Evolutionary conservation across 2,329 filamentous ascomycete species (phyloP).

Genomic region (Penicillium sp.): DNA sequence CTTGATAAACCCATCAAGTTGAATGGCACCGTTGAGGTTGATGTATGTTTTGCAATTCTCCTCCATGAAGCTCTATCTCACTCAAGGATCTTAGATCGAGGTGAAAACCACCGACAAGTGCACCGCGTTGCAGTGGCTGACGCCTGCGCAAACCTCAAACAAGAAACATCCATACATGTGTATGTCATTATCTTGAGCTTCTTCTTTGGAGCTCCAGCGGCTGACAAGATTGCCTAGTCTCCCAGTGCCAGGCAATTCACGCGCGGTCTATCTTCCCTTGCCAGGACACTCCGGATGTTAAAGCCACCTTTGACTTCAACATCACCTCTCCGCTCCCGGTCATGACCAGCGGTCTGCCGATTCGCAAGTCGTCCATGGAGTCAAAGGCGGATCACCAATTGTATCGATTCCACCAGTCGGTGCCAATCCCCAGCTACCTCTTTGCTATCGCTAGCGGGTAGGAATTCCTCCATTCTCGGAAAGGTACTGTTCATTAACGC

Average conservation of each 20-base stretch:
- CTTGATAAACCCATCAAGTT: constrained; percentile 49
- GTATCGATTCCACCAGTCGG: constrained; percentile 83
- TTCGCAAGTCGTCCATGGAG: constrained; percentile 50
- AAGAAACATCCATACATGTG: constrained; percentile 95
- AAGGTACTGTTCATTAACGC: not conserved
- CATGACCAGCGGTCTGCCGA: constrained; percentile 78
- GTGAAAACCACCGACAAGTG: constrained; percentile 82
- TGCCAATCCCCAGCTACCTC: constrained; percentile 90
- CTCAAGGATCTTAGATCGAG: constrained; percentile 51
- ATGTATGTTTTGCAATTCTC: constrained; percentile 33
- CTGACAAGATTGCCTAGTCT: constrained; percentile 51
- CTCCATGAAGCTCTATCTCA: constrained; percentile 1
- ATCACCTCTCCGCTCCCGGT: constrained; percentile 84
- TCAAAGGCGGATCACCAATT: constrained; percentile 57
- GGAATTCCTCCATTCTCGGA: constrained; percentile 5
- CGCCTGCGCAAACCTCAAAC: constrained; percentile 88
- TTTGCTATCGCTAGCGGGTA: constrained; percentile 77
- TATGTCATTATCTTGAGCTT: constrained; percentile 26
- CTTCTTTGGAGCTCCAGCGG: not conserved
- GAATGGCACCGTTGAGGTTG: constrained; percentile 48
- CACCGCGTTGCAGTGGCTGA: constrained; percentile 93
- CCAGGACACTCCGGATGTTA: constrained; percentile 95
- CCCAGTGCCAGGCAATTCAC: constrained; percentile 95
- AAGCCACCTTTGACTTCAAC: constrained; percentile 89
- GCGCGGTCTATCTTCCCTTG: constrained; percentile 92